Conservation (phyloP, 495 filamentous ascomycete genomes). For the Mytilinidion resinicola region DNA sequence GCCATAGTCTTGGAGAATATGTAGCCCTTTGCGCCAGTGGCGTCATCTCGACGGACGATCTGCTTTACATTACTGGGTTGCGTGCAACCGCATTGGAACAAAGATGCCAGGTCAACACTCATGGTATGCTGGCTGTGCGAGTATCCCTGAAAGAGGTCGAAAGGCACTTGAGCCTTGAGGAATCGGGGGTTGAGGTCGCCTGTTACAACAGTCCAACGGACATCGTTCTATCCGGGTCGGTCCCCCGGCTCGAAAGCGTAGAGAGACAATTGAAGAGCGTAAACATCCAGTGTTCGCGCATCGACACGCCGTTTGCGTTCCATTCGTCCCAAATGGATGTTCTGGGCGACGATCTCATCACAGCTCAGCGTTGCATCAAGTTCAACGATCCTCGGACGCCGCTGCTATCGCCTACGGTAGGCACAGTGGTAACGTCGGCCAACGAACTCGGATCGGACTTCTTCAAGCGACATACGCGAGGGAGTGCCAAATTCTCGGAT, state of each 20-base stretch:
- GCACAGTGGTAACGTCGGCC: background rate
- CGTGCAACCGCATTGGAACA: slow-evolving; percentile 33
- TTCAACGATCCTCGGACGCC: too few relatives aligned
- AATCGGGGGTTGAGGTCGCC: slow-evolving; percentile 40
- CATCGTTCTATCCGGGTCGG: too few relatives aligned
- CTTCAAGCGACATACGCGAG: background rate
- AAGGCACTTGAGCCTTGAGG: slow-evolving; percentile 30
- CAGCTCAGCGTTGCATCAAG: background rate
- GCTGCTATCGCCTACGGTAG: too few relatives aligned
- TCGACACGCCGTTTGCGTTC: slow-evolving; percentile 21
- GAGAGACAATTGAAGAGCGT: too few relatives aligned
- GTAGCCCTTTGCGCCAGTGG: slow-evolving; percentile 40
- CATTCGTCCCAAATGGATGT: slow-evolving; percentile 8
- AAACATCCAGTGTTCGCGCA: too few relatives aligned
- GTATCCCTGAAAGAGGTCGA: slow-evolving; percentile 28
- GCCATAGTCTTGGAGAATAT: slow-evolving; percentile 44
- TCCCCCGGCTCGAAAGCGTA: slow-evolving; percentile 9
- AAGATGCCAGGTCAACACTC: slow-evolving; percentile 28
- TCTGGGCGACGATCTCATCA: background rate
- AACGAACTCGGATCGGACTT: background rate
- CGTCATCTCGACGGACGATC: slow-evolving; percentile 37
- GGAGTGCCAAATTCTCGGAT: background rate
- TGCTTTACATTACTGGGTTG: slow-evolving; percentile 37
- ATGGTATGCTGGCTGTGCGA: slow-evolving; percentile 50
- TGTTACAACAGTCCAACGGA: slow-evolving; percentile 49